A percentile compares a stretch with the other conserved stretches of the same genome.
Evolutionary conservation across 768 basidiomycete species (phyloP).

Genomic region (Cytidiella melzeri): DNA sequence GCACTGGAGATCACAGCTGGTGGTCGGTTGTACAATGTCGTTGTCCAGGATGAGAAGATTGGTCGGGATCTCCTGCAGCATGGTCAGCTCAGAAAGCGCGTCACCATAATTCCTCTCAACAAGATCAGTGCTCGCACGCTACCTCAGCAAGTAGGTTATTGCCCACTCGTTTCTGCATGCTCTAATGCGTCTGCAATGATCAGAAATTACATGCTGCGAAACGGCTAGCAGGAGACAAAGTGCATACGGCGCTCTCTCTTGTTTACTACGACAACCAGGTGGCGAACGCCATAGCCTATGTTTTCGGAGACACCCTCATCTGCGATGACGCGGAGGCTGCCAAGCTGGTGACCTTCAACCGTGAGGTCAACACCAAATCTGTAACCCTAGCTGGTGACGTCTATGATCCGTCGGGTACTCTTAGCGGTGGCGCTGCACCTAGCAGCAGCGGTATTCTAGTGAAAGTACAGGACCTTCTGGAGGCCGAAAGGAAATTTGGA

Average conservation of each 20-base stretch:
- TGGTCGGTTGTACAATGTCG: conserved; percentile 85
- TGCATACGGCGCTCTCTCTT: conserved; percentile 81
- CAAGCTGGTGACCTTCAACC: conserved; percentile 79
- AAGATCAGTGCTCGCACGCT: conserved; percentile 71
- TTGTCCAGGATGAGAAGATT: conserved; percentile 86
- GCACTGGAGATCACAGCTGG: conserved; percentile 94
- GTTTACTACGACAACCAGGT: conserved; percentile 80
- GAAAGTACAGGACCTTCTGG: conserved; percentile 77
- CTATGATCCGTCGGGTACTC: conserved; percentile 92
- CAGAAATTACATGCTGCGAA: conserved; percentile 77
- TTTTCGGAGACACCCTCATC: conserved; percentile 90
- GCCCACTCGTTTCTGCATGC: background rate
- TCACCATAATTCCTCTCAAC: conserved; percentile 91
- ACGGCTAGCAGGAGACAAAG: conserved; percentile 71
- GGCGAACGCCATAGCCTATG: conserved; percentile 83
- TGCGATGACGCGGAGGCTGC: conserved; percentile 87
- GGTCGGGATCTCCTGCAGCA: conserved; percentile 81
- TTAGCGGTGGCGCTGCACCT: conserved; percentile 88
- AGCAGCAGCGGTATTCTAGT: conserved; percentile 67
- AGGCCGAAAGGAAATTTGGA: conserved; percentile 53
- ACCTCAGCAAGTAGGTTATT: conserved; percentile 37
- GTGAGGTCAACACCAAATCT: conserved; percentile 62
- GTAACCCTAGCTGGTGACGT: conserved; percentile 94
- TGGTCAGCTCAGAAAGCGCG: conserved; percentile 74
- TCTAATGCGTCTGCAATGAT: background rate